A percentile compares a stretch with the other conserved stretches of the same genome.
These are phyloP conservation scores for Coffea eugenioides DNA, from an alignment of 257 asterid genomes.

Conservation along the genomic window DNA sequence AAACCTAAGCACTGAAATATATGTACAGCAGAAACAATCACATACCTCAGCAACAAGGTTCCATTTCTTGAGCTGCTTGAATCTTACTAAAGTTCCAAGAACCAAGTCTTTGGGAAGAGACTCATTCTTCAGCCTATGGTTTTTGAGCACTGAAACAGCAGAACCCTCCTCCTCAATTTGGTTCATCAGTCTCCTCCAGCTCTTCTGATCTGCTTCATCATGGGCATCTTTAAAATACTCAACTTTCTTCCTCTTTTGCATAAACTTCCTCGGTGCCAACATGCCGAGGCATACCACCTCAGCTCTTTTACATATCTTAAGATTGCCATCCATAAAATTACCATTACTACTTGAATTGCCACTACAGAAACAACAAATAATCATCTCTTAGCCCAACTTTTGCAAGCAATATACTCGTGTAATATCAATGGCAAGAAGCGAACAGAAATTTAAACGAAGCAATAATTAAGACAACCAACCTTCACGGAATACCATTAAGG, in stretches of 20 bases:
- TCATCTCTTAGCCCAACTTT: too few relatives aligned
- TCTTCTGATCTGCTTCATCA: slow-evolving; percentile 80
- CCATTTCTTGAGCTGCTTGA: slow-evolving; percentile 98
- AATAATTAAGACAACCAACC: too few relatives aligned
- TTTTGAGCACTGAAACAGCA: slow-evolving; percentile 65
- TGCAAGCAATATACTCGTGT: too few relatives aligned
- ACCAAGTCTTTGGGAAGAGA: slow-evolving; percentile 73
- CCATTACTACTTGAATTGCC: too few relatives aligned
- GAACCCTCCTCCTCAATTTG: slow-evolving; percentile 88
- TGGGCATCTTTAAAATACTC: slow-evolving; percentile 73
- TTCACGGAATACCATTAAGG: too few relatives aligned
- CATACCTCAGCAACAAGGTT: slow-evolving; percentile 88
- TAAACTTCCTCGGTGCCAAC: slow-evolving; percentile 89
- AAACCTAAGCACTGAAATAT: neutral
- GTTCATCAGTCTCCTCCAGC: slow-evolving; percentile 82
- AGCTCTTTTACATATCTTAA: slow-evolving; percentile 21
- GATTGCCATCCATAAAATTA: too few relatives aligned
- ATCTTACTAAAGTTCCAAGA: slow-evolving; percentile 83
- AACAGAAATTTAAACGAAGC: too few relatives aligned
- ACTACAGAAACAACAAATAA: too few relatives aligned
- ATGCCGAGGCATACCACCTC: slow-evolving; percentile 80
- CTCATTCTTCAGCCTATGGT: slow-evolving; percentile 61
- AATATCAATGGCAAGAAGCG: too few relatives aligned
- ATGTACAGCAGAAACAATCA: neutral
- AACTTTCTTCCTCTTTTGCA: slow-evolving; percentile 84